phyloP scores from a whole-genome alignment of 2,329 filamentous ascomycete genomes.

The Pezicula neosporulosa region DNA sequence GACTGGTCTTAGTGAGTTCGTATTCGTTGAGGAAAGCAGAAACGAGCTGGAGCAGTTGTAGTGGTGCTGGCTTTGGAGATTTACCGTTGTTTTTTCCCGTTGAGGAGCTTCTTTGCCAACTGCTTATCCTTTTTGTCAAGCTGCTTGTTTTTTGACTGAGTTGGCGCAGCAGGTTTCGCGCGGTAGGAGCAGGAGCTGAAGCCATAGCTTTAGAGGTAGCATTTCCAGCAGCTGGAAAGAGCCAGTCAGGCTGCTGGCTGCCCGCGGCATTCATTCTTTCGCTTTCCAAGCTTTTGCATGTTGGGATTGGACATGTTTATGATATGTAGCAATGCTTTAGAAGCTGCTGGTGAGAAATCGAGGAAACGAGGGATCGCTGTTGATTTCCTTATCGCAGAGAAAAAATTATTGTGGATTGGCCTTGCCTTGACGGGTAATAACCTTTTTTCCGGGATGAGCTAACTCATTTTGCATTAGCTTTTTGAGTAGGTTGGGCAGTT shows the following conservation, averaged over 20 bases:
- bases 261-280: slow-evolving; percentile 15
- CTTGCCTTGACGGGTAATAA: no score
- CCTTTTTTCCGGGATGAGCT: no score
- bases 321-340: not conserved
- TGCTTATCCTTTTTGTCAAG: slow-evolving; percentile 21
- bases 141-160: slow-evolving; percentile 15
- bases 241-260: slow-evolving; percentile 26
- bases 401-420: not conserved
- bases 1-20: slow-evolving; percentile 58
- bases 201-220: slow-evolving; percentile 4
- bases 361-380: not conserved
- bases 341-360: not conserved
- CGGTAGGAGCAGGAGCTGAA: not conserved
- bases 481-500: no score
- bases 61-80: slow-evolving; percentile 33
- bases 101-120: slow-evolving; percentile 24
- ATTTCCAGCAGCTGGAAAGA: slow-evolving; percentile 23
- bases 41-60: slow-evolving; percentile 64
- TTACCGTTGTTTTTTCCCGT: slow-evolving; percentile 18
- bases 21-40: slow-evolving; percentile 63
- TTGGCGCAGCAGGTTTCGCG: not conserved
- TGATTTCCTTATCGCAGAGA: not conserved
- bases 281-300: slow-evolving; percentile 27
- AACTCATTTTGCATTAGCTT: no score
- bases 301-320: slow-evolving; percentile 22